A percentile compares a stretch with the other conserved stretches of the same genome.
Conservation (phyloP, 164 flowering plant species). For the Vitis cinerea region DNA sequence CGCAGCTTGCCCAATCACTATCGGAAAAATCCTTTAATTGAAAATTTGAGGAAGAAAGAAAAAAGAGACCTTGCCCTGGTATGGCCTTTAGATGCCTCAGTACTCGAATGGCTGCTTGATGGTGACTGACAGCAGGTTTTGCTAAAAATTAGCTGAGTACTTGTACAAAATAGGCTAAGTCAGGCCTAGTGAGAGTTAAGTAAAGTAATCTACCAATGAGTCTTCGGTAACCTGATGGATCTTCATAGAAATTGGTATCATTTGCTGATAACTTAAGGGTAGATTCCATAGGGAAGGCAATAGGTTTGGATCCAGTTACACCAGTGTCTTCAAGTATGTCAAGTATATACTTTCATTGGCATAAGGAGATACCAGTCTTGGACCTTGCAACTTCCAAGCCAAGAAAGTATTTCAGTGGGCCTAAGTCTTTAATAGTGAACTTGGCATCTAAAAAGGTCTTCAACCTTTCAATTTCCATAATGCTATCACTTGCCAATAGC, state of each 20-base stretch:
- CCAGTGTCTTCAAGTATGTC: slow-evolving; percentile 6
- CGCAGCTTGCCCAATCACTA: slow-evolving; percentile 6
- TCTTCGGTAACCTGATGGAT: not conserved
- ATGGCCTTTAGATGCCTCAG: not conserved
- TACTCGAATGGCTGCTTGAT: not conserved
- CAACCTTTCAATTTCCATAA: not conserved
- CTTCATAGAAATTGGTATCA: not conserved
- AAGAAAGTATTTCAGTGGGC: slow-evolving; percentile 5
- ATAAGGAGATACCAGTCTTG: not conserved
- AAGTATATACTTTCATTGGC: slow-evolving; percentile 2
- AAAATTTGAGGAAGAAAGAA: not conserved
- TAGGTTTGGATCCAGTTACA: not conserved
- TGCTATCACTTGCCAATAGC: not conserved
- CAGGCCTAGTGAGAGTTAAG: slow-evolving; percentile 1
- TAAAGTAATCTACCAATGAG: slow-evolving; percentile 4
- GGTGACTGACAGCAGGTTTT: not conserved
- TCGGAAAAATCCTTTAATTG: not conserved
- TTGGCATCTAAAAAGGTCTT: not conserved
- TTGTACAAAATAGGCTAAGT: slow-evolving; percentile 2
- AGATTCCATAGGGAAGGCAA: not conserved
- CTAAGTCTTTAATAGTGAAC: slow-evolving; percentile 10
- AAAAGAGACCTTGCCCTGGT: not conserved
- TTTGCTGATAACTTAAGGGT: not conserved
- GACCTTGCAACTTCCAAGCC: slow-evolving; percentile 8
- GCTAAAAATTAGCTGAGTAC: slow-evolving; percentile 5